Conservation (phyloP, 768 basidiomycete species). For the Mycena latifolia region DNA sequence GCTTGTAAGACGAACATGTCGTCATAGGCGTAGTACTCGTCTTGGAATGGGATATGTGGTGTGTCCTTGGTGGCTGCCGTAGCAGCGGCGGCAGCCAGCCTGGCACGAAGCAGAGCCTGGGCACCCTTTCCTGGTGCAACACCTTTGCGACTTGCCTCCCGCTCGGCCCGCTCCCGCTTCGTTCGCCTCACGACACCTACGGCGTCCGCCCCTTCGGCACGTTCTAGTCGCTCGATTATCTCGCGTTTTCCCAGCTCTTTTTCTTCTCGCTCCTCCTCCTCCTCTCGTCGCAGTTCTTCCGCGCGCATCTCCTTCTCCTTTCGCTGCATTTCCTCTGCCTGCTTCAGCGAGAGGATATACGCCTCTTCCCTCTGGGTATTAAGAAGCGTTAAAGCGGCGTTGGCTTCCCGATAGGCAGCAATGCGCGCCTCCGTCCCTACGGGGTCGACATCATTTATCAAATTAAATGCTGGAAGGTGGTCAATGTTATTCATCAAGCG, state of each 20-base stretch:
- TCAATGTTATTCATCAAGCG: conserved; percentile 6
- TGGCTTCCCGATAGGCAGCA: conserved; percentile 80
- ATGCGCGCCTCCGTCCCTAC: conserved; percentile 88
- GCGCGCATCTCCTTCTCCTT: conserved; percentile 79
- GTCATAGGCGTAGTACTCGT: conserved; percentile 82
- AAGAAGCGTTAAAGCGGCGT: conserved; percentile 84
- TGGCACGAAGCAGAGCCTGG: conserved; percentile 55
- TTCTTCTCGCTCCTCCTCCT: conserved; percentile 83
- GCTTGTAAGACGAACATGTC: conserved; percentile 68
- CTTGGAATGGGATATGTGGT: conserved; percentile 84
- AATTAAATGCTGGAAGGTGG: conserved; percentile 85
- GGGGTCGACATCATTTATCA: conserved; percentile 90
- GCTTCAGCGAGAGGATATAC: conserved; percentile 76
- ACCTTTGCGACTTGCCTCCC: conserved; percentile 53
- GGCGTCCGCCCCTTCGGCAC: conserved; percentile 77
- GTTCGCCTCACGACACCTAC: conserved; percentile 75
- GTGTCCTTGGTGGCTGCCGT: conserved; percentile 75
- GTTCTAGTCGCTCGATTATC: conserved; percentile 85
- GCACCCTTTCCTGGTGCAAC: conserved; percentile 61
- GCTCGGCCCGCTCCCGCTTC: conserved; percentile 71
- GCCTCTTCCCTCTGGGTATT: conserved; percentile 88
- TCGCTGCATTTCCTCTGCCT: conserved; percentile 86
- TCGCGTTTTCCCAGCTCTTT: conserved; percentile 77
- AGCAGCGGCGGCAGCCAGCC: conserved; percentile 69
- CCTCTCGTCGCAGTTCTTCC: conserved; percentile 71